phyloP scores from a whole-genome alignment of 1,284 basidiomycete genomes.

The Cryptococcus sp. region DNA sequence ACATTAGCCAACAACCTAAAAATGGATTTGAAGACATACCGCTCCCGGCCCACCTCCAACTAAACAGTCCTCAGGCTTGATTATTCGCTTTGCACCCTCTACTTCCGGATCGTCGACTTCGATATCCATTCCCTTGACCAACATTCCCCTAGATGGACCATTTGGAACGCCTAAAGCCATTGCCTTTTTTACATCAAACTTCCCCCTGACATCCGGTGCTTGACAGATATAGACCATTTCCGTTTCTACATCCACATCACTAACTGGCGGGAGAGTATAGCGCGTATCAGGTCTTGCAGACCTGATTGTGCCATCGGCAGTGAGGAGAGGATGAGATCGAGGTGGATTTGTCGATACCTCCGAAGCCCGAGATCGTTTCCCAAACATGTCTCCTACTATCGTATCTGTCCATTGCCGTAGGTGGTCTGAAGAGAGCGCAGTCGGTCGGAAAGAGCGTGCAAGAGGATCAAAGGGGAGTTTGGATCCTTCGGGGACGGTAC shows the following conservation, averaged over 20 bases:
- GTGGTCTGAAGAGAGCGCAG: constrained; percentile 3
- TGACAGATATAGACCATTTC: constrained; percentile 63
- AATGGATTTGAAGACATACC: constrained; percentile 24
- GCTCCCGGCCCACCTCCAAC: constrained; percentile 40
- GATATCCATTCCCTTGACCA: constrained; percentile 50
- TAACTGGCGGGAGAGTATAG: constrained; percentile 24
- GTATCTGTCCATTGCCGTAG: constrained; percentile 13
- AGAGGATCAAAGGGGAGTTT: neutral
- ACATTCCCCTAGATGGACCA: constrained; percentile 52
- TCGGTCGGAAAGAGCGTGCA: neutral
- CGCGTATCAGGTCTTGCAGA: constrained; percentile 16
- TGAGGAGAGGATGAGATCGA: constrained; percentile 4
- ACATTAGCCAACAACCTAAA: neutral
- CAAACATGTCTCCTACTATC: constrained; percentile 17
- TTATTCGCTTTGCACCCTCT: constrained; percentile 55
- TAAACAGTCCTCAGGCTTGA: constrained; percentile 48
- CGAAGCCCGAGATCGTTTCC: neutral
- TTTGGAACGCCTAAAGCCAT: constrained; percentile 61
- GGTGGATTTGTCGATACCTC: constrained; percentile 1
- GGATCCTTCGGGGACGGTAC: neutral
- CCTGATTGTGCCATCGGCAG: constrained; percentile 7
- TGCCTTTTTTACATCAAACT: constrained; percentile 71
- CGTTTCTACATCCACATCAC: constrained; percentile 24
- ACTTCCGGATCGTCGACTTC: constrained; percentile 44
- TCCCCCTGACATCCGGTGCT: constrained; percentile 75